These are phyloP conservation scores for Xylaria sp. DNA, from an alignment of 2,329 filamentous ascomycete genomes.

Conservation along the genomic window DNA sequence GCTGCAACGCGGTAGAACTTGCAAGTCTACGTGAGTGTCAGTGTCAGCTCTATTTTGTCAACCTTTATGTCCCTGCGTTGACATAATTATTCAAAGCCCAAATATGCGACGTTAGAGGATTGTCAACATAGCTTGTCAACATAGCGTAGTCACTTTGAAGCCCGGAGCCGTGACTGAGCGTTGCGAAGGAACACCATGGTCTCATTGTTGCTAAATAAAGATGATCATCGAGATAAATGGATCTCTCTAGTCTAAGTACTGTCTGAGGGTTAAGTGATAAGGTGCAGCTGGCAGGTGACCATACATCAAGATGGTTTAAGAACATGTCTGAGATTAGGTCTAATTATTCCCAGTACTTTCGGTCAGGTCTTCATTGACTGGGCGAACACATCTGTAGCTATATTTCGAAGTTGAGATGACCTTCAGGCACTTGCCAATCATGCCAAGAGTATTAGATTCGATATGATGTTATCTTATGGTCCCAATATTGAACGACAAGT, in stretches of 20 bases:
- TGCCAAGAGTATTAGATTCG: not conserved
- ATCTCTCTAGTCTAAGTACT: not conserved
- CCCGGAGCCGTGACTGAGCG: not conserved
- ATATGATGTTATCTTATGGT: slow-evolving; percentile 8
- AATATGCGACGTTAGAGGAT: not conserved
- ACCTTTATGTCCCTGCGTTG: not conserved
- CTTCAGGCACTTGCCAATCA: no score
- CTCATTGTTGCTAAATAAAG: slow-evolving; percentile 27
- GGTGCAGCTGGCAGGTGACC: not conserved
- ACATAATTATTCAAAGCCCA: not conserved
- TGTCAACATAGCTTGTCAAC: not conserved
- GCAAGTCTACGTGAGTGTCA: not conserved
- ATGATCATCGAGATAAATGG: not conserved
- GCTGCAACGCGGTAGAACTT: not conserved
- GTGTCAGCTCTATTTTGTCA: no score
- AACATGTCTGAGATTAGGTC: no score
- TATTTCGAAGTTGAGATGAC: not conserved
- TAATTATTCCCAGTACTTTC: no score
- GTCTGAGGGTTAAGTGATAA: not conserved
- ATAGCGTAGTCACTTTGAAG: not conserved
- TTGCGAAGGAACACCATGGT: not conserved
- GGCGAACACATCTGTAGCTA: no score
- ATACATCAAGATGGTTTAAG: not conserved
- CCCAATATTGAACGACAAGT: slow-evolving; percentile 19
- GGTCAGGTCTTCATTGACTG: no score